These are phyloP conservation scores for Porodaedalea pini DNA, from an alignment of 1,284 basidiomycete species.

Conservation along the genomic window DNA sequence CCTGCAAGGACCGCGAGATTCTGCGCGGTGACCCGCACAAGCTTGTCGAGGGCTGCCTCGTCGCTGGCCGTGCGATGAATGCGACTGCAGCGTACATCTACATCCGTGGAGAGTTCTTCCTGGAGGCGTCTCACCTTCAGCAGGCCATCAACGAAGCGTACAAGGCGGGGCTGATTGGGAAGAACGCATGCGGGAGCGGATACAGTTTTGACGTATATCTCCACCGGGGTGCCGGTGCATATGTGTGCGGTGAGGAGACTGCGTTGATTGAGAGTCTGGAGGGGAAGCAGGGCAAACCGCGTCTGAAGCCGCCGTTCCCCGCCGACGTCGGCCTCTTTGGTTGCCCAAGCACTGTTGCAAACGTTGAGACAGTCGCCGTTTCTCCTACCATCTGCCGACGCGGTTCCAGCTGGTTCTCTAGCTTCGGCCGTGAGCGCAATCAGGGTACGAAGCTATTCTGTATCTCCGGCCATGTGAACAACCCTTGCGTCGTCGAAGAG, in stretches of 20 bases:
- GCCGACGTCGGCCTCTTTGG: conserved; percentile 97
- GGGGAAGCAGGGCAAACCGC: conserved; percentile 97
- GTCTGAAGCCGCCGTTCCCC: conserved; percentile 99
- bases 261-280: conserved; percentile 96
- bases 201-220: conserved; percentile 97
- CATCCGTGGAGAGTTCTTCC: conserved; percentile 97
- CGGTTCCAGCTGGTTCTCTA: conserved; percentile 89
- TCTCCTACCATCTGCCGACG: conserved; percentile 95
- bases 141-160: conserved; percentile 96
- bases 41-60: conserved; percentile 94
- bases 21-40: conserved; percentile 98
- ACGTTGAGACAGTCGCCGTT: conserved; percentile 97
- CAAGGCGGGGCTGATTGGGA: conserved; percentile 86
- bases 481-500: conserved; percentile 97
- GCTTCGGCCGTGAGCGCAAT: conserved; percentile 91
- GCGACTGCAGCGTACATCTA: conserved; percentile 98
- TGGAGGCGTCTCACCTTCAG: conserved; percentile 91
- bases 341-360: conserved; percentile 95
- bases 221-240: conserved; percentile 95
- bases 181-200: conserved; percentile 89
- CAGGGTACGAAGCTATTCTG: conserved; percentile 96
- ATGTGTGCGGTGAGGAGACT: conserved; percentile 99
- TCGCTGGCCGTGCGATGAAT: conserved; percentile 98
- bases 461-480: conserved; percentile 96
- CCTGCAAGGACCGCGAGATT: conserved; percentile 99